Percentiles rank a stretch among this genome's conserved stretches.
Evolutionary conservation across 2,329 filamentous ascomycete species (phyloP).

Genomic region (Raffaelea ambrosiae): DNA sequence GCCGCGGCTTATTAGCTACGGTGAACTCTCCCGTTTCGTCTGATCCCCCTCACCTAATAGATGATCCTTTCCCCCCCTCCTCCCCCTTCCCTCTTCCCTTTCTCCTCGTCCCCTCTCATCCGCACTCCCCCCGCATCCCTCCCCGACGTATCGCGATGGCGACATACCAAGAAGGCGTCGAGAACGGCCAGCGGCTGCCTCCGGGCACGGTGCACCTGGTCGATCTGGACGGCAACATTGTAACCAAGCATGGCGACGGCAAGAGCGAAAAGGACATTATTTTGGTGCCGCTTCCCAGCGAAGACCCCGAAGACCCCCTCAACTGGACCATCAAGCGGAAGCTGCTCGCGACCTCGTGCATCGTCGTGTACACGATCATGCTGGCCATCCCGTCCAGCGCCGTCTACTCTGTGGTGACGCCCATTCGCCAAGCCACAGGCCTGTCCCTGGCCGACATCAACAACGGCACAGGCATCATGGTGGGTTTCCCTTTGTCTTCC

Average conservation of each 20-base stretch:
- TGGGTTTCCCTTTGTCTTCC: background rate
- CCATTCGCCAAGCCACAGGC: background rate
- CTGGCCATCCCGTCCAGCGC: conserved; percentile 32
- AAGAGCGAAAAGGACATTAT: conserved; percentile 27
- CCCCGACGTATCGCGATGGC: no score
- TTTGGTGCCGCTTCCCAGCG: conserved; percentile 26
- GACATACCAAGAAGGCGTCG: conserved; percentile 5
- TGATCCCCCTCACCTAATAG: no score
- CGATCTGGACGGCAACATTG: conserved; percentile 22
- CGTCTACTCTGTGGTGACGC: conserved; percentile 12
- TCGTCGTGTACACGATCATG: conserved; percentile 29
- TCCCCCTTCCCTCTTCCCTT: no score
- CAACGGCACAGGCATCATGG: conserved; percentile 5
- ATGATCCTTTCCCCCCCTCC: no score
- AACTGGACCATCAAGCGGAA: conserved; percentile 27
- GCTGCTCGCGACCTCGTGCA: conserved; percentile 19
- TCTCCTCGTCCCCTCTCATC: no score
- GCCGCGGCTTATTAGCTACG: no score
- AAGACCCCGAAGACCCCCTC: conserved; percentile 28
- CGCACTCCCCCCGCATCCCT: no score
- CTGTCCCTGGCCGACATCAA: conserved; percentile 3
- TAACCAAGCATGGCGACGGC: conserved; percentile 17
- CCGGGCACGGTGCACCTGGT: conserved; percentile 35
- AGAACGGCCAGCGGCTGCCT: conserved; percentile 3
- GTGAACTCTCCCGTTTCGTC: no score